Evolutionary conservation across 2,329 filamentous ascomycete genomes (phyloP), one percentile per base, ranked within the genome.

Genomic region (Exophiala oligosperma): DNA sequence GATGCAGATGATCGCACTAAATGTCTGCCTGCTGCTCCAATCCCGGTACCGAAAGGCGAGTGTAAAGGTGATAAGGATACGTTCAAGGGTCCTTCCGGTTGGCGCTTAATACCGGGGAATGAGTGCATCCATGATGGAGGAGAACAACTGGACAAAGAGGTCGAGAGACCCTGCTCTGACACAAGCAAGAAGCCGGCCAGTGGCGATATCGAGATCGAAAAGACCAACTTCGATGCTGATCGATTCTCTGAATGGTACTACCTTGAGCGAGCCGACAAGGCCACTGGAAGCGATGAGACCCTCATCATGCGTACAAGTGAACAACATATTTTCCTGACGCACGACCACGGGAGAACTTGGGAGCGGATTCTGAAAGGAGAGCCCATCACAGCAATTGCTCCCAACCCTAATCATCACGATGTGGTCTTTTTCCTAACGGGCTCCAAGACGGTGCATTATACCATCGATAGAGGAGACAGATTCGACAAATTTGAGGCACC

Each of bases 291-390:
- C 12, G 90, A 93, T 66, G 93, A 97, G 75, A 93, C 86, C 0
- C 75, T 89, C 49, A 76, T 89, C 60, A 79, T 87, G 80, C 81
- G 79, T 59, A 87, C 79, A 52, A 75, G 80, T 59, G 73, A 81
- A 49, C 76, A 82, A 11, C 79, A 86, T 50, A 81, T 96, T 17
- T 92, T 82, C 73, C 81, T 95, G 55, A 90, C 90, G 0, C 84
- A 86, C 54, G 86, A 99, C 70, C 93, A 97, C 69, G 94, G 94
- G 68, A 96, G 96, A 76, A 86, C 76, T 1, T 99, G 94, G 93
- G 77, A 85, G 24, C 78, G 81, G 53, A 86, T 87, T 46, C 81
- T 95, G 2, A 80, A 89, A 57, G 84, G 85, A 32, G 85, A 92
- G 64, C 78, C 85, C 2, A 84, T 97, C 56, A 77, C 81, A 46